These are phyloP conservation scores for Debaryomycetaceae sp. DNA, from an alignment of 1,139 yeast species.

Conservation along the genomic window DNA sequence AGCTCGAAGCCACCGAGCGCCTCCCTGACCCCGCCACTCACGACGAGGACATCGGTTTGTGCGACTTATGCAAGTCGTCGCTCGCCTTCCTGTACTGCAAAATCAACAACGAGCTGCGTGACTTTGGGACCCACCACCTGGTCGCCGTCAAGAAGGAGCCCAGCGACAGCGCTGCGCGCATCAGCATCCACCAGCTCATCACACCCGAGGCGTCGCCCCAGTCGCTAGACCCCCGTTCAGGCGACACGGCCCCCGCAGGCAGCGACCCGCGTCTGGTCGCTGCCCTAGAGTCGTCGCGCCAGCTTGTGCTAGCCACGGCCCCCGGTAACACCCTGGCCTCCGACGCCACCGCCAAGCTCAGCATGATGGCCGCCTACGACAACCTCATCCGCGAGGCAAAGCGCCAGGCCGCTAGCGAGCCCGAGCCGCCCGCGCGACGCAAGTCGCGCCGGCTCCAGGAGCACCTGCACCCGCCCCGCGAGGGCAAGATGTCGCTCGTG, in stretches of 20 bases:
- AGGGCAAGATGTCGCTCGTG: slow-evolving; percentile 13
- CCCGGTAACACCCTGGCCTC: background rate
- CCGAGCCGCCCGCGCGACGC: slow-evolving; percentile 1
- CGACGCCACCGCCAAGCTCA: slow-evolving; percentile 2
- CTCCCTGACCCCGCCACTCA: slow-evolving; percentile 12
- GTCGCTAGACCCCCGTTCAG: background rate
- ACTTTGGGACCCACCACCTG: slow-evolving; percentile 13
- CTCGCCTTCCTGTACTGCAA: slow-evolving; percentile 37
- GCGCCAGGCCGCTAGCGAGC: slow-evolving; percentile 5
- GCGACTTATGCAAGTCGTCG: slow-evolving; percentile 40
- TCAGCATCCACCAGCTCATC: slow-evolving; percentile 19
- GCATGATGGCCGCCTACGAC: slow-evolving; percentile 17
- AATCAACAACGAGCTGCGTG: slow-evolving; percentile 24
- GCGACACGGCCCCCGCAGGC: background rate
- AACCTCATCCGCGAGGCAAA: slow-evolving; percentile 14
- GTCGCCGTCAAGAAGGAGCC: slow-evolving; percentile 2
- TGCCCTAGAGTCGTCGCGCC: background rate
- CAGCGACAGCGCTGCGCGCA: background rate
- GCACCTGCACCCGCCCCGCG: background rate
- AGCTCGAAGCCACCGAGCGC: slow-evolving; percentile 15
- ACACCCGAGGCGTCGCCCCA: slow-evolving; percentile 38
- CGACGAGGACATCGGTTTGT: slow-evolving; percentile 30
- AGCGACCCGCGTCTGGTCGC: background rate
- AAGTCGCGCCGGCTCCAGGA: slow-evolving; percentile 4
- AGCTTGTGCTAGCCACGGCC: background rate